Evolutionary conservation across 257 asterid species (phyloP), one percentile per base, ranked within the genome.

Genomic region (Jasminum sambac): DNA sequence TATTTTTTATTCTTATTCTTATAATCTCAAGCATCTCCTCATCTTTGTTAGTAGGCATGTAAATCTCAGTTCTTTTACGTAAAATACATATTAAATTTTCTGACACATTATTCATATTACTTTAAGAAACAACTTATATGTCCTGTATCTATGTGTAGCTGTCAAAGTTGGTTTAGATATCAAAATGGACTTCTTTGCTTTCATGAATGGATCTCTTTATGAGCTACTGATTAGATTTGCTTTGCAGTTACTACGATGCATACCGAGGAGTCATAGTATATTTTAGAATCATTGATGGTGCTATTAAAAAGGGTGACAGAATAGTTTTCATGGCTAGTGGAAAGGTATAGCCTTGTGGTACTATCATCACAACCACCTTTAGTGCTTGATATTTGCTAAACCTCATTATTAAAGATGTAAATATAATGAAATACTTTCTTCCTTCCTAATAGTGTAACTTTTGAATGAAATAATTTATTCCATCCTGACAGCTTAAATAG

Each of bases 241-340:
- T 76, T 75, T 71, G 77, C 85, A 94, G 99, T 82, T 95, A 95
- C 76, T 95, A 88, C 81, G 99, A 95, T 87, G 80, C 99, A 66
- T 95, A 91, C 80, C 84, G 99, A 40, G 98, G 99, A 13, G 96
- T 95, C 81, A 85, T 95, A 79, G 99, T 95, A 52, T 94, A 94
- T 80, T 94, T 94, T 77, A 96, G 99, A 65, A 69, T 91, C 73
- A 86, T 89, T 83, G 99, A 94, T 82, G 99, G 99, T 82, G 79
- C 88, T 48, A 74, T 94, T 26, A 86, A 67, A 74, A 94, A 87
- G 80, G 99, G 99, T 72, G 96, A 94, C 74, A 81, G 95, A 79
- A 80, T 94, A 63, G 19, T 91, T 80, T 94, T 94, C 72, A 94
- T 94, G 99, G 99, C 97, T 55, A 94, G 99, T 75, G 88, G 87